Evolutionary conservation across 75 land plant genomes (phyloP), one percentile per base, ranked within the genome.

Genomic region (Picea glauca): DNA sequence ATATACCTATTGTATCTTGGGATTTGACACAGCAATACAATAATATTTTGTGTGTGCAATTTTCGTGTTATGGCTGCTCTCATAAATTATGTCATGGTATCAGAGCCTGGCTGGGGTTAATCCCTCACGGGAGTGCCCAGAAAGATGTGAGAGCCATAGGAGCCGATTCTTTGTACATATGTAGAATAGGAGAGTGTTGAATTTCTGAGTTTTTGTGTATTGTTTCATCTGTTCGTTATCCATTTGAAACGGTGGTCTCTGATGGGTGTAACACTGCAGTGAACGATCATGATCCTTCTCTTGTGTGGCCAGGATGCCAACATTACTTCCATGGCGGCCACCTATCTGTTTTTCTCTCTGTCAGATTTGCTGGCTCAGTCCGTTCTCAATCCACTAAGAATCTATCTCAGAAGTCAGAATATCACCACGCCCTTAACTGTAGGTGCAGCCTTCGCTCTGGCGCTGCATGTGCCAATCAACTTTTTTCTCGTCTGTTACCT

Each of bases 401-500:
- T 87, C 54, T 87, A 83, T 70, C 26, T 87, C 15, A 72, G 86
- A 23, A 78, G 86, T 9, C 88, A 87, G 72, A 87, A 77, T 68
- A 87, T 91, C 80, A 87, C 91, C 17, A 72, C 61, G 1, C 93
- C 93, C 6, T 73, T 89, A 60, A 84, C 93, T 0, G 3, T 79
- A 14, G 83, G 87, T 1, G 65, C 89, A n/a, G 75, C 81, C 6
- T 74, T 83, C 26, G 93, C 85, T 35, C 74, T 90, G 15, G n/a
- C 81, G 20, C 21, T 91, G 62, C 93, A 89, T 72, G 67, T 91
- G 4, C 89, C 91, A 0, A 78, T 81, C 58, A 89, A 85, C 43
- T 1, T 87, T 13, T 76, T 91, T 13, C 89, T 91, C 11, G 38
- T 58, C 40, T 0, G 78, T 46, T 57, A 59, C 32, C 62, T 89